phyloP scores from a whole-genome alignment of 2,329 filamentous ascomycete genomes.

The Gaeumannomyces sp. region DNA sequence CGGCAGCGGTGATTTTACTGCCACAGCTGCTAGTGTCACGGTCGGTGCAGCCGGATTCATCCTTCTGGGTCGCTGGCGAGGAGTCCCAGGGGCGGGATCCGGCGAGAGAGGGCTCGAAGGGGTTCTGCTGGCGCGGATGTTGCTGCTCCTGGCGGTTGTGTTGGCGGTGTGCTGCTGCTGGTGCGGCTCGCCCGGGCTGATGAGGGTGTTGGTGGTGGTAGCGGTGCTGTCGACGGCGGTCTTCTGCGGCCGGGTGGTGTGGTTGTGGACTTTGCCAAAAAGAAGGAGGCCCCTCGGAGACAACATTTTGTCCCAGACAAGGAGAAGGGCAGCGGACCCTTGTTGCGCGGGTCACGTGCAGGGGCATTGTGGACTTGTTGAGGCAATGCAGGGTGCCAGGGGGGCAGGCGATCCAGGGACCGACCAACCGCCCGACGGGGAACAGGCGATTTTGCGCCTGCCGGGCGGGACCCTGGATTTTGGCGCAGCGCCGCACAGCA shows the following conservation, averaged over 20 bases:
- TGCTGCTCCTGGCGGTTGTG: too few relatives aligned
- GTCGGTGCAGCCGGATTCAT: not conserved
- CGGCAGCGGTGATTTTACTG: not conserved
- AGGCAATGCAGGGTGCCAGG: not conserved
- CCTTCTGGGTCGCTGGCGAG: not conserved
- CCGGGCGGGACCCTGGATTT: not conserved
- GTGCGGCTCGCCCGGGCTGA: not conserved
- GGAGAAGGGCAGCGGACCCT: not conserved
- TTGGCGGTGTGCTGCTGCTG: too few relatives aligned
- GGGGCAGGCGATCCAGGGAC: not conserved
- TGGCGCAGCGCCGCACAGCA: not conserved
- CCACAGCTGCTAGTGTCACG: not conserved
- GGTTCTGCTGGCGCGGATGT: not conserved
- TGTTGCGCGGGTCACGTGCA: slow-evolving; percentile 1
- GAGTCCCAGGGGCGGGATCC: not conserved
- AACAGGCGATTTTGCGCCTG: not conserved
- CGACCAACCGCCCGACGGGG: not conserved
- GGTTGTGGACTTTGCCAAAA: not conserved
- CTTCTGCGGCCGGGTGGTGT: not conserved
- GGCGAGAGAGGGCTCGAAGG: not conserved
- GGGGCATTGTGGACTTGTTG: not conserved
- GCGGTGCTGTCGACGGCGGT: not conserved
- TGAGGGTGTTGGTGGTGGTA: not conserved
- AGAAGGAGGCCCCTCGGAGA: not conserved
- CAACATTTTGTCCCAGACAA: not conserved